A percentile compares a stretch with the other conserved stretches of the same genome.
These are phyloP conservation scores for Gossypium rotundifolium DNA, from an alignment of 345 rosid species.

Conservation along the genomic window DNA sequence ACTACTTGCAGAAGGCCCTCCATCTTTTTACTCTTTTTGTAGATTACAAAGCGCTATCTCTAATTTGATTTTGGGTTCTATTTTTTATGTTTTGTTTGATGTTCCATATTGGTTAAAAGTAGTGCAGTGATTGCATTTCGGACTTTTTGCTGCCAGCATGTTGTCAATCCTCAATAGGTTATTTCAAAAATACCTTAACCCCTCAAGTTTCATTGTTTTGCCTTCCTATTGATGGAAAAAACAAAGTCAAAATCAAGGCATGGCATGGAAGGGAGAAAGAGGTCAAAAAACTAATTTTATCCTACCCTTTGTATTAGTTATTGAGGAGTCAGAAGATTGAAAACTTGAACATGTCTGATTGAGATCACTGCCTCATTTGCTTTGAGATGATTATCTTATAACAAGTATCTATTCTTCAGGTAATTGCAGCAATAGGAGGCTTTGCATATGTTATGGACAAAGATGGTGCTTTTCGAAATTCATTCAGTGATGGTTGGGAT, in stretches of 20 bases:
- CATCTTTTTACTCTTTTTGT: neutral
- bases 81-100: neutral
- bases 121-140: neutral
- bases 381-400: neutral
- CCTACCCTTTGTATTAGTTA: too few species aligned
- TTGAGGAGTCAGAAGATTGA: too few species aligned
- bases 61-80: neutral
- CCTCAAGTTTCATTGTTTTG: neutral
- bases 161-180: neutral
- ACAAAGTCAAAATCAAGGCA: neutral
- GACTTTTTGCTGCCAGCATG: neutral
- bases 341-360: neutral
- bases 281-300: too few species aligned
- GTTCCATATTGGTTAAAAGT: neutral
- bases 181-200: neutral
- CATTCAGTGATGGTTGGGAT: slow-evolving; percentile 94
- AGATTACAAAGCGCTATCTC: neutral
- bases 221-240: neutral
- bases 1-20: neutral
- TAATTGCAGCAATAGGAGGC: slow-evolving; percentile 68
- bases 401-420: slow-evolving; percentile 30
- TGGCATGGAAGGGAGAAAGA: neutral
- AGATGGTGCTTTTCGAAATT: slow-evolving; percentile 87
- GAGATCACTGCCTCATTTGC: neutral
- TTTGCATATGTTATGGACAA: slow-evolving; percentile 87